Conservation (phyloP, 352 stramenopile genomes). For the Pythium sp. region DNA sequence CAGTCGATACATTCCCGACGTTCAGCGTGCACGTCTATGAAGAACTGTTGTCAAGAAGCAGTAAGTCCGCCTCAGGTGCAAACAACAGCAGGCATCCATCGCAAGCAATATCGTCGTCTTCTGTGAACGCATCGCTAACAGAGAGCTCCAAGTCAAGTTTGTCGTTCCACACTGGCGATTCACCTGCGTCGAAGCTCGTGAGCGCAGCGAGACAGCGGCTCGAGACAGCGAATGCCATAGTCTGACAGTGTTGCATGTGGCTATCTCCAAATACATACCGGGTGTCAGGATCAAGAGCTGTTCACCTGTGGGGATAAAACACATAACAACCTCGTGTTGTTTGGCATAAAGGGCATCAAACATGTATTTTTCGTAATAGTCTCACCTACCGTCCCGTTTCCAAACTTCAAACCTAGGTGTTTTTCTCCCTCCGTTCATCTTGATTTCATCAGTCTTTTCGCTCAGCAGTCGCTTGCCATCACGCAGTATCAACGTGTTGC, state of each 20-base stretch:
- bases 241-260: no score
- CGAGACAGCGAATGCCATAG: conserved; percentile 13
- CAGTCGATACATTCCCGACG: conserved; percentile 24
- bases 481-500: not conserved
- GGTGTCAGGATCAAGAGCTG: no score
- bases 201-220: conserved; percentile 37
- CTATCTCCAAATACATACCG: no score
- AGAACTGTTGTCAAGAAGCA: conserved; percentile 20
- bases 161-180: conserved; percentile 29
- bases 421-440: not conserved
- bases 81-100: not conserved
- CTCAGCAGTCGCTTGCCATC: not conserved
- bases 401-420: not conserved
- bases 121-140: not conserved
- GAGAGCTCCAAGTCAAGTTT: conserved; percentile 19
- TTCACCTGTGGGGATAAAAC: not conserved
- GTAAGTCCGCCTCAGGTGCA: conserved; percentile 8
- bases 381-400: not conserved
- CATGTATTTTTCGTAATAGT: not conserved
- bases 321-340: not conserved
- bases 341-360: not conserved
- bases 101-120: not conserved
- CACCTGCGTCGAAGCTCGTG: conserved; percentile 29
- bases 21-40: conserved; percentile 37
- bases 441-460: not conserved